These are phyloP conservation scores for Polytrichum commune DNA, from an alignment of 225 moss, liverwort and hornwort genomes.

Conservation along the genomic window DNA sequence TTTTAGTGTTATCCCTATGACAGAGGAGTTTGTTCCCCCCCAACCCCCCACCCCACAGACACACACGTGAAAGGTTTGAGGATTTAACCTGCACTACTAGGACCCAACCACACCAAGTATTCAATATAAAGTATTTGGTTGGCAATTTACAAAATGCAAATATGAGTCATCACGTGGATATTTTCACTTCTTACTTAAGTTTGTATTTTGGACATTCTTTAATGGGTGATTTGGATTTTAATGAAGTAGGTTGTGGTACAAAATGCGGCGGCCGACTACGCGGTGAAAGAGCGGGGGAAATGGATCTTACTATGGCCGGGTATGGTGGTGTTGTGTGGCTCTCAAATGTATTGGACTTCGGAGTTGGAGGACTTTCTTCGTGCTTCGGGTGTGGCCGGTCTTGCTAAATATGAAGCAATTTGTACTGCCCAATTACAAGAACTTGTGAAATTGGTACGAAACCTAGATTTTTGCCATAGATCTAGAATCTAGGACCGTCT, in stretches of 20 bases:
- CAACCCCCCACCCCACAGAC: too few relatives aligned
- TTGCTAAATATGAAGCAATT: slow-evolving; percentile 50
- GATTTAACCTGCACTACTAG: too few relatives aligned
- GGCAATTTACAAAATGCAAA: too few relatives aligned
- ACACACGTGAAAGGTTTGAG: too few relatives aligned
- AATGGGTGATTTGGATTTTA: not conserved
- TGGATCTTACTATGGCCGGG: slow-evolving; percentile 86
- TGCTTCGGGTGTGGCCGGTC: slow-evolving; percentile 43
- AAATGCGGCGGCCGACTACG: slow-evolving; percentile 59
- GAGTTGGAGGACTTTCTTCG: slow-evolving; percentile 63
- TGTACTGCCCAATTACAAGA: slow-evolving; percentile 68
- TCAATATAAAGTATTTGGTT: too few relatives aligned
- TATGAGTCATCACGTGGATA: too few relatives aligned
- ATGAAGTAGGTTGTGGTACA: slow-evolving; percentile 55
- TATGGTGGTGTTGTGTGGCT: slow-evolving; percentile 83
- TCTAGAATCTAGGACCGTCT: not conserved
- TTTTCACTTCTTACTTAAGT: too few relatives aligned
- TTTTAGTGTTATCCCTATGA: too few relatives aligned
- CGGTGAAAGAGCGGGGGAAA: slow-evolving; percentile 42
- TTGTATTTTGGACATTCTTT: too few relatives aligned
- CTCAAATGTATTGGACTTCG: slow-evolving; percentile 87
- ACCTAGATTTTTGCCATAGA: not conserved
- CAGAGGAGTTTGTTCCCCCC: too few relatives aligned
- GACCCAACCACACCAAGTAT: too few relatives aligned
- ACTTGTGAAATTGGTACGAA: slow-evolving; percentile 64